These are phyloP conservation scores for Phycomyces blakesleeanus DNA, from an alignment of 192 early-diverging fungal species.

Conservation along the genomic window DNA sequence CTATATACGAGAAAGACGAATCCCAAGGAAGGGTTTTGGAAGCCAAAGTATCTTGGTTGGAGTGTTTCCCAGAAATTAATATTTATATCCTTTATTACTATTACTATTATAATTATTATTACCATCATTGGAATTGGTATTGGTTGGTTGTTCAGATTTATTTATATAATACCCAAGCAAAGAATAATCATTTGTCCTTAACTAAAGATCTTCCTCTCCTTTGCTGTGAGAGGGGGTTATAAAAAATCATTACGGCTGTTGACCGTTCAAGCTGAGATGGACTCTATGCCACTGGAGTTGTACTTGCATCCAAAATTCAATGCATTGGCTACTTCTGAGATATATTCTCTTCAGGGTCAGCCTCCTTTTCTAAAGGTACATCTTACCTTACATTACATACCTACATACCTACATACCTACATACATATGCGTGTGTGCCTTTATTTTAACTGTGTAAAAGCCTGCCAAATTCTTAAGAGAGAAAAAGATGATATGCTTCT, in stretches of 20 bases:
- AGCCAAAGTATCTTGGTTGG: background rate
- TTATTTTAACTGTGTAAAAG: no score
- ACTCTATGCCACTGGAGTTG: conserved; percentile 1
- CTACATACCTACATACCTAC: background rate
- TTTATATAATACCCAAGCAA: background rate
- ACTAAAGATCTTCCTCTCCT: background rate
- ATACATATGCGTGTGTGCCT: background rate
- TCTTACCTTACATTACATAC: background rate
- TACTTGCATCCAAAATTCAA: conserved; percentile 22
- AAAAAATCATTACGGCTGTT: conserved; percentile 6
- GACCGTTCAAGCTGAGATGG: conserved; percentile 2
- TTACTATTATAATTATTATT: background rate
- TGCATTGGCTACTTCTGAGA: background rate
- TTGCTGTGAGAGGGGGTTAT: no score
- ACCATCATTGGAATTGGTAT: background rate
- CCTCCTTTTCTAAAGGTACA: conserved; percentile 5
- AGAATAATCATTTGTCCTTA: conserved; percentile 2
- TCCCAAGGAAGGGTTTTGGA: background rate
- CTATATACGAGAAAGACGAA: conserved; percentile 1
- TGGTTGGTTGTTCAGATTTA: background rate
- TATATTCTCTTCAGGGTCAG: background rate
- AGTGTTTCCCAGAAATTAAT: background rate
- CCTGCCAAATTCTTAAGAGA: background rate
- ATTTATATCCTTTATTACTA: conserved; percentile 23
- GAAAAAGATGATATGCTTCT: no score